Conservation (phyloP, 2,329 filamentous ascomycete genomes). For the Stagonosporopsis rhizophila region DNA sequence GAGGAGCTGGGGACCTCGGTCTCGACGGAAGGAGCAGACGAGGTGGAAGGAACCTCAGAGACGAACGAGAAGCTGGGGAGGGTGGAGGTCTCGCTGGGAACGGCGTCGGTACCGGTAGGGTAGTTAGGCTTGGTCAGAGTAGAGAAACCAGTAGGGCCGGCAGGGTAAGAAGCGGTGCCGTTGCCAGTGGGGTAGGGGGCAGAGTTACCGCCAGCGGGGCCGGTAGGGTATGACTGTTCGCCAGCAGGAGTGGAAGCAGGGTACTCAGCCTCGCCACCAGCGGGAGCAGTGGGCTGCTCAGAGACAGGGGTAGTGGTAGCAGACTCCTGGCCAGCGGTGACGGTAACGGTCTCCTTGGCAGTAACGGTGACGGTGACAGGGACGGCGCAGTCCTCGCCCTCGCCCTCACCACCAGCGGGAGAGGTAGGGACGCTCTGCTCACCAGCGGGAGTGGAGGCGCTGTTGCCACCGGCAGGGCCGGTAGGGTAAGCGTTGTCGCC, state of each 20-base stretch:
- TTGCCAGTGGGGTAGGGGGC: conserved; percentile 36
- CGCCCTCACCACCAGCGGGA: conserved; percentile 17
- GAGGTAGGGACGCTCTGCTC: conserved; percentile 22
- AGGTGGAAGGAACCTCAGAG: conserved; percentile 30
- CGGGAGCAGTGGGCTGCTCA: conserved; percentile 20
- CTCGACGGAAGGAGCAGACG: conserved; percentile 23
- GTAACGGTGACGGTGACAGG: conserved; percentile 49
- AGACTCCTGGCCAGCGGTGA: conserved; percentile 35
- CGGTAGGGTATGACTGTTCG: conserved; percentile 14
- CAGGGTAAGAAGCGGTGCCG: conserved; percentile 35
- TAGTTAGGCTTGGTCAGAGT: conserved; percentile 37
- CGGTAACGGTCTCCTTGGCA: conserved; percentile 48
- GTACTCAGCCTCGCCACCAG: conserved; percentile 17
- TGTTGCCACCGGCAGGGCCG: conserved; percentile 12
- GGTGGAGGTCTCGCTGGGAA: conserved; percentile 26
- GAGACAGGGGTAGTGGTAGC: conserved; percentile 17
- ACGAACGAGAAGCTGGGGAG: conserved; percentile 36
- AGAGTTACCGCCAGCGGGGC: conserved; percentile 18
- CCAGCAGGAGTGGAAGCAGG: conserved; percentile 12
- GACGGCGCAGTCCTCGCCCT: conserved; percentile 38
- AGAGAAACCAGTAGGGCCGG: conserved; percentile 42
- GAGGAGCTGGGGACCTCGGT: conserved; percentile 22
- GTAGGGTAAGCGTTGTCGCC: conserved; percentile 18
- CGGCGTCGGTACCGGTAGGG: conserved; percentile 28
- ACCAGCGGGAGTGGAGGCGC: conserved; percentile 17